Evolutionary conservation across 2,329 filamentous ascomycete species (phyloP).

Genomic region (Venturia pyrina): DNA sequence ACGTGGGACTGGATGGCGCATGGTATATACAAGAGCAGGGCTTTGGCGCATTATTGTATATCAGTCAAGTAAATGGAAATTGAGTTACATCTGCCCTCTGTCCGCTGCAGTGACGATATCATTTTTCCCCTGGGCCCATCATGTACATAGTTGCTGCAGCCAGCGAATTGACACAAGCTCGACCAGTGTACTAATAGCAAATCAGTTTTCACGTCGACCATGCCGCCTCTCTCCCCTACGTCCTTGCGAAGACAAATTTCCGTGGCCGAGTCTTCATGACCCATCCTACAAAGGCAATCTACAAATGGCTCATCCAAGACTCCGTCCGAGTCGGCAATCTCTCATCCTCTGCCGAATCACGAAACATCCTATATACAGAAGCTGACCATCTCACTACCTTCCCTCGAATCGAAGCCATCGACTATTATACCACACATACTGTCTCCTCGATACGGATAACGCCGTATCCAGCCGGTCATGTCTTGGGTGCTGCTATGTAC

Average conservation of each 20-base stretch:
- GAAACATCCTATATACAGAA: slow-evolving; percentile 76
- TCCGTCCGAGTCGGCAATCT: slow-evolving; percentile 80
- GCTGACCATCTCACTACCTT: slow-evolving; percentile 91
- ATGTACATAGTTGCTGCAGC: background rate
- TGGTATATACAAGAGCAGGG: background rate
- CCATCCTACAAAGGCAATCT: slow-evolving; percentile 97
- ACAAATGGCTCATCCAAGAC: slow-evolving; percentile 98
- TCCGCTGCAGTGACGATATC: background rate
- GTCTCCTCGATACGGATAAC: slow-evolving; percentile 95
- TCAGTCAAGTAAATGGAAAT: slow-evolving; percentile 9
- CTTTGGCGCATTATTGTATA: background rate
- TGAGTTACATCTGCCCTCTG: slow-evolving; percentile 1
- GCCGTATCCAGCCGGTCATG: slow-evolving; percentile 92
- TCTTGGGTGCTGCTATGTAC: slow-evolving; percentile 98
- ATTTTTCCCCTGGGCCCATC: background rate
- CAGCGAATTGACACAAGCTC: background rate
- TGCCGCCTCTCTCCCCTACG: slow-evolving; percentile 95
- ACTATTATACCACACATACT: slow-evolving; percentile 96
- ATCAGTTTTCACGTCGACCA: slow-evolving; percentile 94
- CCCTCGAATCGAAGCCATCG: slow-evolving; percentile 89
- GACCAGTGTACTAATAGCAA: slow-evolving; percentile 4
- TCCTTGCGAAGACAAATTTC: slow-evolving; percentile 96
- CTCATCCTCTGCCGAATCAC: slow-evolving; percentile 50
- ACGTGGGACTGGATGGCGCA: background rate
- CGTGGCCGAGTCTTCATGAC: slow-evolving; percentile 97